Base-by-base conservation (phyloP, 345 rosid genomes). In the Gossypium herbaceum region DNA sequence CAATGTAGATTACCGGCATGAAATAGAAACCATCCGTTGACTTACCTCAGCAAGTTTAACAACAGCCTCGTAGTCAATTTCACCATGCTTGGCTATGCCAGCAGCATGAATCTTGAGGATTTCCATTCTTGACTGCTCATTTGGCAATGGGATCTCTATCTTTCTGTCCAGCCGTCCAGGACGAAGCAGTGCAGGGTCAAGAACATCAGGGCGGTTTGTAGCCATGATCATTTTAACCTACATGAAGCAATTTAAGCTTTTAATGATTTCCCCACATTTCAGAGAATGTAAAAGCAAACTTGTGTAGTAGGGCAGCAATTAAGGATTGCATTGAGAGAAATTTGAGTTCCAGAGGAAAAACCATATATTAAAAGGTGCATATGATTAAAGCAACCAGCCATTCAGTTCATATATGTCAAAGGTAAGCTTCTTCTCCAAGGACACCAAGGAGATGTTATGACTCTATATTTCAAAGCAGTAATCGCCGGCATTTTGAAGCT, bases 151-250 rank as follows among this genome's bases (percentile, higher is more conserved):
- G 69, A 95, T 95, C 79, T 95, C 98, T 62, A 94, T 94, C 77
- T 94, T 94, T 78, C 98, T 81, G 77, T 94, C 98, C 58, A 94
- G 76, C 27, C 98, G 89, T 8, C 98, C 96, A 0, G 98, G 98
- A 64, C 98, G 95, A 61, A 94, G 94, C 77, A 94, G 94, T 12
- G 98, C 98, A 62, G 98, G 98, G 76, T 94, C 98, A 43, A 94
- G 95, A 75, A 92, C 98, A 82, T 94, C 98, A 0, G 98, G 98
- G 64, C 98, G 82, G 83, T 94, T 94, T 22, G 98, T 92, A 0
- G 98, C 98, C 98, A 94, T 94, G 65, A 94, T 92, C 98, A 94
- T 92, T 86, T 94, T 94, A 73, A 94, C 98, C 98, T 94, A 63
- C 15, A 63, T 19, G 22, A 72, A 44, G 63, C 19, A 39, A 59